phyloP scores from a whole-genome alignment of 257 asterid species.

The Plectranthus barbatus region DNA sequence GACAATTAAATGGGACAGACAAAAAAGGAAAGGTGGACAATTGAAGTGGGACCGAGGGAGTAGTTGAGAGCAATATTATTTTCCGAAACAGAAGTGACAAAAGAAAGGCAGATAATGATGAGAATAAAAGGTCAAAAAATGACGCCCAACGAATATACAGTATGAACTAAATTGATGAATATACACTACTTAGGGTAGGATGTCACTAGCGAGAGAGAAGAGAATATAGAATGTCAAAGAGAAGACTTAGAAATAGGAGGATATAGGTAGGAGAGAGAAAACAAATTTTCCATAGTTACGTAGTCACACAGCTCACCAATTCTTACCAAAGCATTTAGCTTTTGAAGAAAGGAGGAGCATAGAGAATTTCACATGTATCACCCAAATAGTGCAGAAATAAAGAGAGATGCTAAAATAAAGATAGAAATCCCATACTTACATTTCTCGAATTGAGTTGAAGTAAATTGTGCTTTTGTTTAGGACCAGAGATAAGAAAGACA shows the following conservation, averaged over 20 bases:
- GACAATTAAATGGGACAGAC: too few relatives aligned
- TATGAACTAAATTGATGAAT: too few relatives aligned
- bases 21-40: too few relatives aligned
- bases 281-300: neutral
- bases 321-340: neutral
- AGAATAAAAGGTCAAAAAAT: too few relatives aligned
- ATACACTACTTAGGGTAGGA: neutral
- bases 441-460: conserved; percentile 91
- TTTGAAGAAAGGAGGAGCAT: neutral
- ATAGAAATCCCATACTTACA: conserved; percentile 48
- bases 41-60: too few relatives aligned
- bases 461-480: conserved; percentile 63
- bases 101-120: too few relatives aligned
- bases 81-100: too few relatives aligned
- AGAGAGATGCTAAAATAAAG: neutral
- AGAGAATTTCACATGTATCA: neutral
- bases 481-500: conserved; percentile 82
- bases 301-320: neutral
- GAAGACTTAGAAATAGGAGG: neutral
- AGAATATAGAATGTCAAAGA: neutral
- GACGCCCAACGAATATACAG: too few relatives aligned
- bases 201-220: neutral
- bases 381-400: neutral
- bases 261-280: neutral
- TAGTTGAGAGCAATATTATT: too few relatives aligned